Base-by-base conservation (phyloP, 2,329 filamentous ascomycete genomes). In the Colletotrichum limetticola region DNA sequence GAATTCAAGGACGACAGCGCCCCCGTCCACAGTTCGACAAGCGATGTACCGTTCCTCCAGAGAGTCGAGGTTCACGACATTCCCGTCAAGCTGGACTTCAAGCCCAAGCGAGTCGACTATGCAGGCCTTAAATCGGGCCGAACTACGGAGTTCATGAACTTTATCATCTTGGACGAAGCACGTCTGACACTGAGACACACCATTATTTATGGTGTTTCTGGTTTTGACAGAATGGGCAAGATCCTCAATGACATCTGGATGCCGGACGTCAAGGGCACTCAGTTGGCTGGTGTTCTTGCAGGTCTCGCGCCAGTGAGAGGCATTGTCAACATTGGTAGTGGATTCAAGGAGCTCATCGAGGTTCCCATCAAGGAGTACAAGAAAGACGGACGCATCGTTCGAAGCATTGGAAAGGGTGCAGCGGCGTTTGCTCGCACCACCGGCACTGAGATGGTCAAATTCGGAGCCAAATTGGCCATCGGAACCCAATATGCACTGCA, bases 121-220 rank as follows among this genome's bases (percentile, higher is more conserved):
- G 94, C 92, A 0, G 95, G 95, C 4, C 89, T 99, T 4, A 92
- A 95, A 30, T 98, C 97, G 1, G 97, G 97, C 1, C 95, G 94
- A 76, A 98, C 97, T 0, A 97, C 95, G 0, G 97, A 99, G 81
- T 97, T 99, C 79, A 98, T 98, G 95, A 99, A 99, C 82, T 98
- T 99, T 80, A 89, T 99, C 75, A 94, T 96, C 16, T 89, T 99
- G 1, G 97, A 99, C 77, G 92, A 94, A 76, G 92, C 97, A 2
- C 92, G 96, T 74, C 93, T 99, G 88, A 90, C 93, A 7, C 88
- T 99, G 66, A 91, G 94, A 14, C 95, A 96, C 80, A 93, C 94
- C 30, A 98, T 99, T 76, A 91, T 98, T 46, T 98, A 98, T 77
- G 97, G 97, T 32, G 90, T 98, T 1, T 91, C 91, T 8, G 97